phyloP scores from a whole-genome alignment of 179 eudicot genomes.

The Carnegiea gigantea region DNA sequence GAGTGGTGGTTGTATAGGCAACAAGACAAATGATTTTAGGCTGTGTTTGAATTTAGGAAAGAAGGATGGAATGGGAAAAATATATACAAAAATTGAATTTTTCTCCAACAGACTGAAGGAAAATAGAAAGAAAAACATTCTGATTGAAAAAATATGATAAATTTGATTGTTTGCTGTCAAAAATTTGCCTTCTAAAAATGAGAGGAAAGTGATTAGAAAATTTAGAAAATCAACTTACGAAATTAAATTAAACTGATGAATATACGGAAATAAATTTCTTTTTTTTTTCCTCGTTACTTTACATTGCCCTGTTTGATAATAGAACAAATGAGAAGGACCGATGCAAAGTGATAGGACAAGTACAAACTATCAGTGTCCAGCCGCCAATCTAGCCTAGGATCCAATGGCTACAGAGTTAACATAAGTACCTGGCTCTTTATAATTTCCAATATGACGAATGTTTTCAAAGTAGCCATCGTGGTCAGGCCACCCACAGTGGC shows the following conservation, averaged over 20 bases:
- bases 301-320: not conserved
- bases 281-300: not conserved
- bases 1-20: too few species aligned
- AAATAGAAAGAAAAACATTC: too few species aligned
- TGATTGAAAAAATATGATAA: too few species aligned
- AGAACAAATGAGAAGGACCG: not conserved
- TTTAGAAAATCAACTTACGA: too few species aligned
- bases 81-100: too few species aligned
- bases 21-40: too few species aligned
- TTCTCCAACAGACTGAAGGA: too few species aligned
- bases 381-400: conserved; percentile 67
- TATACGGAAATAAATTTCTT: not conserved
- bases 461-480: conserved; percentile 61
- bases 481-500: conserved; percentile 90
- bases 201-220: too few species aligned
- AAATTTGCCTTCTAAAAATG: too few species aligned
- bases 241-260: not conserved
- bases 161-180: too few species aligned
- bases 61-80: too few species aligned
- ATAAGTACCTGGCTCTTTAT: conserved; percentile 75
- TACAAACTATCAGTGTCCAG: not conserved
- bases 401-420: conserved; percentile 73
- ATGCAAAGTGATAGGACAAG: not conserved
- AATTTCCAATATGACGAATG: conserved; percentile 39
- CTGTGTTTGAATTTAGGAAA: too few species aligned